phyloP scores from a whole-genome alignment of 805 yeast genomes.

The Brettanomyces anomalus region DNA sequence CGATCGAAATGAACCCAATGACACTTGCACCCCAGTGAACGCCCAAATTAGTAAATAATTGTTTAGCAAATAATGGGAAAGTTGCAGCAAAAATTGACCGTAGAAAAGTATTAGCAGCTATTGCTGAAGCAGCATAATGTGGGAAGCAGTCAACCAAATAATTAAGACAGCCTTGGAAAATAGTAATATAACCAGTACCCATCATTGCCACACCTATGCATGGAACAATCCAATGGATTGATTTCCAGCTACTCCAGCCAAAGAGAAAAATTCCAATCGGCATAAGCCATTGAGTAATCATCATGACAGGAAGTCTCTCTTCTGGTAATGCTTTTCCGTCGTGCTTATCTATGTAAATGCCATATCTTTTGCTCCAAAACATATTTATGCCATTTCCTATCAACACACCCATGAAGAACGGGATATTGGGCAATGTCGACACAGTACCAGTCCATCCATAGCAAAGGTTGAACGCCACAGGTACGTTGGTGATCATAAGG shows the following conservation, averaged over 20 bases:
- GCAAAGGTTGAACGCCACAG: slow-evolving; percentile 25
- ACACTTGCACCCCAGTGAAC: slow-evolving; percentile 69
- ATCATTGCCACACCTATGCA: slow-evolving; percentile 50
- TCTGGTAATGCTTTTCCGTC: slow-evolving; percentile 50
- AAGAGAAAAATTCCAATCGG: slow-evolving; percentile 56
- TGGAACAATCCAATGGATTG: slow-evolving; percentile 46
- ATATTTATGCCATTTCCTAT: slow-evolving; percentile 26
- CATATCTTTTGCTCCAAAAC: slow-evolving; percentile 16
- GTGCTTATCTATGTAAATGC: slow-evolving; percentile 12
- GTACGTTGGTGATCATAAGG: slow-evolving; percentile 34
- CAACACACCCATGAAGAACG: slow-evolving; percentile 30
- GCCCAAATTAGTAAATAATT: slow-evolving; percentile 46
- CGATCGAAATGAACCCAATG: slow-evolving; percentile 50
- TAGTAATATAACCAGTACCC: slow-evolving; percentile 49
- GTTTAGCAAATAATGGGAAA: slow-evolving; percentile 57
- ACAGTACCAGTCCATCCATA: slow-evolving; percentile 26
- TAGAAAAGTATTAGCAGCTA: slow-evolving; percentile 49
- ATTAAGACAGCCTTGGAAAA: slow-evolving; percentile 60
- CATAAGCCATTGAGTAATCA: slow-evolving; percentile 40
- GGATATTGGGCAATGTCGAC: slow-evolving; percentile 26
- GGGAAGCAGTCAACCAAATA: slow-evolving; percentile 68
- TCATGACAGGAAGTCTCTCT: slow-evolving; percentile 48
- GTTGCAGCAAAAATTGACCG: slow-evolving; percentile 61
- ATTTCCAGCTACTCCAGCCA: slow-evolving; percentile 48
- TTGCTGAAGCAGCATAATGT: slow-evolving; percentile 52